phyloP scores from a whole-genome alignment of 2,329 filamentous ascomycete species.

The Emmonsia crescens region DNA sequence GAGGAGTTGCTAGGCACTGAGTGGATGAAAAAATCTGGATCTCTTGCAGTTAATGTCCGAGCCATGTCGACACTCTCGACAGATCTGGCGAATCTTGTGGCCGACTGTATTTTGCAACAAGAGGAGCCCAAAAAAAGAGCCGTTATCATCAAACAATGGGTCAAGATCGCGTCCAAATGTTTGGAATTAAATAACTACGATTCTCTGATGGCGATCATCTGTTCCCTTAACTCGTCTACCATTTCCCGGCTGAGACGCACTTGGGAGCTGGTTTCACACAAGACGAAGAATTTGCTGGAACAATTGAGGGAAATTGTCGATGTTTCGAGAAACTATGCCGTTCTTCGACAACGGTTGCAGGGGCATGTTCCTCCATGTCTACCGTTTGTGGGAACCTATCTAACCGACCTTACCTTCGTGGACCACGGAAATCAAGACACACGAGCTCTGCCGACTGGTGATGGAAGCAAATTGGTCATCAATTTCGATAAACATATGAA shows the following conservation, averaged over 20 bases:
- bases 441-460: constrained; percentile 60
- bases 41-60: constrained; percentile 76
- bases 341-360: constrained; percentile 70
- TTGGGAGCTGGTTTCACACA: constrained; percentile 79
- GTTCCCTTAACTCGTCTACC: constrained; percentile 82
- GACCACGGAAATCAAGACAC: constrained; percentile 86
- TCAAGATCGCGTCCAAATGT: constrained; percentile 82
- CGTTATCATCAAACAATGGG: constrained; percentile 89
- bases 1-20: constrained; percentile 85
- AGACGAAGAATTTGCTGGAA: constrained; percentile 70
- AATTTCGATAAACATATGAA: constrained; percentile 97
- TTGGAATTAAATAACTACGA: constrained; percentile 92
- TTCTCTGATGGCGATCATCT: constrained; percentile 92
- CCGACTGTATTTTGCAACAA: constrained; percentile 78
- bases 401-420: constrained; percentile 92
- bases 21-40: constrained; percentile 82
- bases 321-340: constrained; percentile 80
- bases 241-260: constrained; percentile 80
- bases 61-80: constrained; percentile 90
- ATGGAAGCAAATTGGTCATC: constrained; percentile 61
- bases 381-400: constrained; percentile 89
- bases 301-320: constrained; percentile 76
- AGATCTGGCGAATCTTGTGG: constrained; percentile 82
- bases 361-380: constrained; percentile 84
- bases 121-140: constrained; percentile 91